Evolutionary conservation across 306 rosid genomes (phyloP).

Genomic region (Citrullus mucosospermus): DNA sequence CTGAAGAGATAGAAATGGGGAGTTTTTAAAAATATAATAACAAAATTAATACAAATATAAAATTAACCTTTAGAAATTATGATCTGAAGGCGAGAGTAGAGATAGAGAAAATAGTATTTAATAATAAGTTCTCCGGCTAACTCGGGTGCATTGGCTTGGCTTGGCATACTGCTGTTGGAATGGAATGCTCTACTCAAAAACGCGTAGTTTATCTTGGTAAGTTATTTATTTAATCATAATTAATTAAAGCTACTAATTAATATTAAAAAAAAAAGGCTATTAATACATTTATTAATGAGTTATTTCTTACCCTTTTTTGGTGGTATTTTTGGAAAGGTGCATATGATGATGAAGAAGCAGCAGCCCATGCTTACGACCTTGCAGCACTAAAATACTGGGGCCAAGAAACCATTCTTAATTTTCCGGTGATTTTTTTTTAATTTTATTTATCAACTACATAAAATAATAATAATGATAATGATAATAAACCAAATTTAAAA

Average conservation of each 20-base stretch:
- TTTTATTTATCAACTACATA: neutral
- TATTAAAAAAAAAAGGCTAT: too few relatives aligned
- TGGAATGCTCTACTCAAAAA: neutral
- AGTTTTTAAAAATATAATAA: too few relatives aligned
- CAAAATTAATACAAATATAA: too few relatives aligned
- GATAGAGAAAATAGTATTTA: too few relatives aligned
- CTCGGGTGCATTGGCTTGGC: neutral
- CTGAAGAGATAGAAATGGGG: too few relatives aligned
- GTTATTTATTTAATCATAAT: neutral
- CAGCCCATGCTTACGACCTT: constrained; percentile 26
- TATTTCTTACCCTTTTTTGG: neutral
- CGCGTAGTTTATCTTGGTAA: neutral
- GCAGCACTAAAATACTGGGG: constrained; percentile 31
- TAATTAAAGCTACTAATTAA: neutral
- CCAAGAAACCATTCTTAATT: constrained; percentile 28
- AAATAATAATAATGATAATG: too few relatives aligned
- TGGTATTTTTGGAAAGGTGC: constrained; percentile 14
- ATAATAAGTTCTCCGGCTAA: neutral
- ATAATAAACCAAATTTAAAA: neutral
- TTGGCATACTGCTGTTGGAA: neutral
- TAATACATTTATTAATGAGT: neutral
- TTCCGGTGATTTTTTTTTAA: constrained; percentile 12
- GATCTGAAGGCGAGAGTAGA: too few relatives aligned
- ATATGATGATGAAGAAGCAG: constrained; percentile 22
- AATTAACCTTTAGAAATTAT: too few relatives aligned